A percentile compares a stretch with the other conserved stretches of the same genome.
Evolutionary conservation across 805 yeast species (phyloP).

Genomic region (Yarrowia osloensis): DNA sequence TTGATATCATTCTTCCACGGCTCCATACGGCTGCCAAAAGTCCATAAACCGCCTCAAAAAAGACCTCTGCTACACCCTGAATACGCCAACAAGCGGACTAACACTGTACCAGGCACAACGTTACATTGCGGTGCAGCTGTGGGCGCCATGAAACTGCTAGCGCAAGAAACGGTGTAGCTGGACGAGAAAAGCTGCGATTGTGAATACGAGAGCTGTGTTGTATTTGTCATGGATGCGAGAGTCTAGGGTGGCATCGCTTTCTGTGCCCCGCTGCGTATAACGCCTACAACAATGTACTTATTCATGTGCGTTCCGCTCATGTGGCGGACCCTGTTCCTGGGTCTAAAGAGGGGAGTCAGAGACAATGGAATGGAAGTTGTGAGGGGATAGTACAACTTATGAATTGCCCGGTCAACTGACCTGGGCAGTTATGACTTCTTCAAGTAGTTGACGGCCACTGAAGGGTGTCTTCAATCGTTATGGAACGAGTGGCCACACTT

Average conservation of each 20-base stretch:
- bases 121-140: conserved; percentile 1
- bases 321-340: neutral
- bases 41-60: neutral
- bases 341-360: neutral
- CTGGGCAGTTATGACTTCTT: too few species aligned
- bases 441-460: too few species aligned
- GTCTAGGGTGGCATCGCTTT: neutral
- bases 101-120: conserved; percentile 1
- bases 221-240: neutral
- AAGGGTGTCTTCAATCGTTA: too few species aligned
- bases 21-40: neutral
- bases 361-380: neutral
- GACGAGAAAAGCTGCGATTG: neutral
- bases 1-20: too few species aligned
- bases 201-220: neutral
- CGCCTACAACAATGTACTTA: too few species aligned
- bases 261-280: too few species aligned
- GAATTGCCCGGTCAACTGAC: too few species aligned
- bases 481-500: too few species aligned
- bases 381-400: too few species aligned
- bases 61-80: neutral
- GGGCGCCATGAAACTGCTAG: neutral
- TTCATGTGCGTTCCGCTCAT: too few species aligned
- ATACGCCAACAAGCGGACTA: neutral
- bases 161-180: neutral